phyloP scores from a whole-genome alignment of 2,329 filamentous ascomycete genomes.

The Fusarium sororula region DNA sequence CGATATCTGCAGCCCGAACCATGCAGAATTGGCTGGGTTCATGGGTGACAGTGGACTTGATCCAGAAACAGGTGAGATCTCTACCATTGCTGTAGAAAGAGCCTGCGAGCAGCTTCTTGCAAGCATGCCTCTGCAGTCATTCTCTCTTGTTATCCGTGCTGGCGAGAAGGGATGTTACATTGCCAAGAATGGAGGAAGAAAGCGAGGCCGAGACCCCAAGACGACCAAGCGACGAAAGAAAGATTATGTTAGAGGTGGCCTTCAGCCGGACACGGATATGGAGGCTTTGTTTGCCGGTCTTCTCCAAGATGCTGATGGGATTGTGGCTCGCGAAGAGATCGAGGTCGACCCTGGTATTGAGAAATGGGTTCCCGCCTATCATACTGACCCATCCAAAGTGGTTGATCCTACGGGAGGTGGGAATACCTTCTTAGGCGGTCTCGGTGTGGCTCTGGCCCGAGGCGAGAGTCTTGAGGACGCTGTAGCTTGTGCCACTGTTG shows the following conservation, averaged over 20 bases:
- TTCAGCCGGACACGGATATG: conserved; percentile 71
- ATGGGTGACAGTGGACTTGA: conserved; percentile 72
- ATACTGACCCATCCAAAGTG: conserved; percentile 64
- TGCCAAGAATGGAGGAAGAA: conserved; percentile 65
- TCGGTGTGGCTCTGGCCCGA: conserved; percentile 67
- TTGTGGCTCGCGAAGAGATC: conserved; percentile 65
- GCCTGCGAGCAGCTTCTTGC: conserved; percentile 70
- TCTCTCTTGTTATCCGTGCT: conserved; percentile 74
- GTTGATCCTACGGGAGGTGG: conserved; percentile 95
- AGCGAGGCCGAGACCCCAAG: conserved; percentile 47
- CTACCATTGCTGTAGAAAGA: conserved; percentile 62
- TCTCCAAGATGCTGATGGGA: conserved; percentile 62
- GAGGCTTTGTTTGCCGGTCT: conserved; percentile 68
- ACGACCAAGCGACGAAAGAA: conserved; percentile 53
- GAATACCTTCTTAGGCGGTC: conserved; percentile 82
- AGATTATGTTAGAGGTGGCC: conserved; percentile 58
- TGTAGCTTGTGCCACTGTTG: conserved; percentile 79
- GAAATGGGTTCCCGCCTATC: conserved; percentile 83
- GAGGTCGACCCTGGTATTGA: conserved; percentile 72
- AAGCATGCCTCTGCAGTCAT: conserved; percentile 71
- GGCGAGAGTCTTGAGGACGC: conserved; percentile 73
- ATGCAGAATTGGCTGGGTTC: conserved; percentile 85
- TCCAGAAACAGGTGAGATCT: conserved; percentile 63
- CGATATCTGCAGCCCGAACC: conserved; percentile 80
- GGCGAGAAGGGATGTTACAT: conserved; percentile 78